A percentile compares a stretch with the other conserved stretches of the same genome.
Conservation (phyloP, 768 basidiomycete genomes). For the Kwoniella pini region DNA sequence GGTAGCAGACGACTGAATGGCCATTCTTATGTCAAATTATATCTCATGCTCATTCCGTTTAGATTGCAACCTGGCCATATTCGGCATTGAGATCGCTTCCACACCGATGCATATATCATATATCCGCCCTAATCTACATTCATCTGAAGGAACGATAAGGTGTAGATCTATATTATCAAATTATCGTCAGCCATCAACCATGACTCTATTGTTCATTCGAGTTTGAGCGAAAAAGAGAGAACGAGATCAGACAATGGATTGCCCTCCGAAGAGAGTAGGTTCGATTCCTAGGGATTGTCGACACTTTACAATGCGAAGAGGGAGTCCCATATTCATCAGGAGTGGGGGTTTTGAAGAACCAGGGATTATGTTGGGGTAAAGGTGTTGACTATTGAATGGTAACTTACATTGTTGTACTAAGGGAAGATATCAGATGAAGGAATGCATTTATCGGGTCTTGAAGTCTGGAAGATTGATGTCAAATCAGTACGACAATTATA, state of each 20-base stretch:
- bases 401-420: slow-evolving; percentile 4
- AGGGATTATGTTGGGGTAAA: neutral
- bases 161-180: too few relatives aligned
- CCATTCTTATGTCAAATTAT: too few relatives aligned
- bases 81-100: too few relatives aligned
- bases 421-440: slow-evolving; percentile 1
- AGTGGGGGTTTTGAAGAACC: neutral
- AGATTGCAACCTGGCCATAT: too few relatives aligned
- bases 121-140: neutral
- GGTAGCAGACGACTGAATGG: too few relatives aligned
- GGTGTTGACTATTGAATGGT: neutral
- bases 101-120: slow-evolving; percentile 8
- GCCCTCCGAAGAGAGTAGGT: slow-evolving; percentile 54
- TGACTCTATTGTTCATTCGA: neutral
- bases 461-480: slow-evolving; percentile 64
- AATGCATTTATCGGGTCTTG: slow-evolving; percentile 74
- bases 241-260: slow-evolving; percentile 52
- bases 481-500: too few relatives aligned
- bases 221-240: neutral
- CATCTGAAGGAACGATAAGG: too few relatives aligned
- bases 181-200: neutral
- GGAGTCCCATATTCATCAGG: slow-evolving; percentile 55
- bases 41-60: too few relatives aligned
- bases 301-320: slow-evolving; percentile 52
- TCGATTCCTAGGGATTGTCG: slow-evolving; percentile 56